Base-by-base conservation (phyloP, 2,329 filamentous ascomycete genomes). In the Penicillium sp. region DNA sequence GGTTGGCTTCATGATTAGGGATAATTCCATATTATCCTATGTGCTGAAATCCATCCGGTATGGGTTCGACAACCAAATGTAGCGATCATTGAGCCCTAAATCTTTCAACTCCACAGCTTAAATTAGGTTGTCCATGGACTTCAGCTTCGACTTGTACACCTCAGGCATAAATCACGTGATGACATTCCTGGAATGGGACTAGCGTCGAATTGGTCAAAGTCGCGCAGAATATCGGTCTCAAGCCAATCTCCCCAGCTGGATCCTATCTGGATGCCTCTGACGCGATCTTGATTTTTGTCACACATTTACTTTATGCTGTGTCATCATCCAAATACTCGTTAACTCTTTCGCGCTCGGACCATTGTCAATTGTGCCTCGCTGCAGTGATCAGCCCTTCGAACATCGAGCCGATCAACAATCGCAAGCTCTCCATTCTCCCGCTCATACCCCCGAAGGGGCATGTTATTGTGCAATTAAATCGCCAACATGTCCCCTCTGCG, bases 401-500 rank as follows among this genome's bases (percentile, higher is more conserved):
- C 52, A 30, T 41, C 33, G 22, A 53, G 22, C 60, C 51, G 52
- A 59, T 61, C 64, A 60, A 62, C 64, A 61, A 62, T 64, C 57
- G 56, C 64, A 53, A 61, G 53, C 53, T 56, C 38, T 42, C 56
- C 55, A 60, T 57, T 50, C 56, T 55, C 53, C 47, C 55, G 11
- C 31, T 28, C 49, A 38, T 49, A 45, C 26, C 62, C 59, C 60
- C 56, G 61, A 66, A 70, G 69, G 70, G 71, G 68, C 72, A 75
- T 73, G 70, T 67, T 66, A 57, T 49, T 63, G 63, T 69, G 67
- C 64, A 68, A 49, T 53, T 67, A 62, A 64, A 63, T 63, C 61
- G 63, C 65, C 70, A 69, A 76, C 75, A 73, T 79, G 72, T 78
- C 82, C 68, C 82, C 83, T 63, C 91, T 91, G 45, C 90, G 96